Conservation (phyloP, 441 rosid species). For the Raphanus hybrid region DNA sequence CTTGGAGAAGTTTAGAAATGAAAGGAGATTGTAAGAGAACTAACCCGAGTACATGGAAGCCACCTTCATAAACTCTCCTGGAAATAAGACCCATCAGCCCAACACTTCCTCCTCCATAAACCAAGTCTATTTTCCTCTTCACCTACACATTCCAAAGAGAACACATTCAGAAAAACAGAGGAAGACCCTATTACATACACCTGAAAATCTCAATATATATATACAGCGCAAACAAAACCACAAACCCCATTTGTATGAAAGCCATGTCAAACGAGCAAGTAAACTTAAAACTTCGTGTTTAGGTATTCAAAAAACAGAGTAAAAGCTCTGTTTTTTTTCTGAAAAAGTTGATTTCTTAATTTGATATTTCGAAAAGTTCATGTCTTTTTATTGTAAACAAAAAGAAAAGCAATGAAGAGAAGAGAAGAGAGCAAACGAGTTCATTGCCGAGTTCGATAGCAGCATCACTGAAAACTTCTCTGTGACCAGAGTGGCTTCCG, state of each 20-base stretch:
- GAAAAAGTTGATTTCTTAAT: neutral
- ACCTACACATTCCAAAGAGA: slow-evolving; percentile 56
- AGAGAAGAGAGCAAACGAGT: slow-evolving; percentile 56
- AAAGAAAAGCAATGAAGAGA: neutral
- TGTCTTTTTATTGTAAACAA: slow-evolving; percentile 11
- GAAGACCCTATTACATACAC: neutral
- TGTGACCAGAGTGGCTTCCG: slow-evolving; percentile 85
- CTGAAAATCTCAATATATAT: neutral
- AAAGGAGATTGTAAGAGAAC: neutral
- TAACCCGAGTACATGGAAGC: slow-evolving; percentile 94
- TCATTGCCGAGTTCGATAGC: slow-evolving; percentile 89
- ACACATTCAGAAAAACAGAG: slow-evolving; percentile 32
- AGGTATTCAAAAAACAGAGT: slow-evolving; percentile 12
- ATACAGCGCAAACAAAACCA: slow-evolving; percentile 12
- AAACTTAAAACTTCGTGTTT: neutral
- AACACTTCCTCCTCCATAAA: slow-evolving; percentile 97
- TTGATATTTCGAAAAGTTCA: neutral
- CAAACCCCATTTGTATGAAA: slow-evolving; percentile 26
- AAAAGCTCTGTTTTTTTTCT: slow-evolving; percentile 7
- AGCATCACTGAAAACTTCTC: slow-evolving; percentile 83
- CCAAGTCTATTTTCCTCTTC: slow-evolving; percentile 83
- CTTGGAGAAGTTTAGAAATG: slow-evolving; percentile 23
- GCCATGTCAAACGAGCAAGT: neutral
- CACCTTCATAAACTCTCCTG: slow-evolving; percentile 79
- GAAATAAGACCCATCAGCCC: slow-evolving; percentile 97